A percentile compares a stretch with the other conserved stretches of the same genome.
phyloP scores from a whole-genome alignment of 2,329 filamentous ascomycete species.

The Aquanectria penicillioides region DNA sequence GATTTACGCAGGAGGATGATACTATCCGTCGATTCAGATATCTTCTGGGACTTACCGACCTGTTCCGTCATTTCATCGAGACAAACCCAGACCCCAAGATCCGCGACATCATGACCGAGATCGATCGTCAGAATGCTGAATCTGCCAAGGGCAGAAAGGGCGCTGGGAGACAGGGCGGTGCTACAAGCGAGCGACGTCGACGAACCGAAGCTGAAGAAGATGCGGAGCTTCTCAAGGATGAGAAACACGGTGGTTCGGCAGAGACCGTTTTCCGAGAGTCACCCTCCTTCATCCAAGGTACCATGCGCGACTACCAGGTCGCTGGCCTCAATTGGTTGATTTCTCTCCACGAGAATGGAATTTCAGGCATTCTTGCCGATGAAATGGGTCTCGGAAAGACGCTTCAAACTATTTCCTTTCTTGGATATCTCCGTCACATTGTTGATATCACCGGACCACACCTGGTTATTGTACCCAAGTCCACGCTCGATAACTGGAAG shows the following conservation, averaged over 20 bases:
- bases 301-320: constrained; percentile 97
- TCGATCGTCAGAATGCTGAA: constrained; percentile 91
- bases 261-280: constrained; percentile 95
- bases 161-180: constrained; percentile 83
- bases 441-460: constrained; percentile 91
- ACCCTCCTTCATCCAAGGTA: constrained; percentile 85
- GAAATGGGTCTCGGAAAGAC: constrained; percentile 99
- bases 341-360: constrained; percentile 97
- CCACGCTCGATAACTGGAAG: constrained; percentile 98
- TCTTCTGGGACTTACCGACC: constrained; percentile 90
- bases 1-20: constrained; percentile 79
- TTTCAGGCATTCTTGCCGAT: constrained; percentile 96
- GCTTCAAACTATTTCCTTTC: constrained; percentile 94
- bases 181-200: constrained; percentile 79
- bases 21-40: constrained; percentile 95
- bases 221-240: constrained; percentile 85
- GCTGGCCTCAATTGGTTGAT: constrained; percentile 97
- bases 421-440: constrained; percentile 93
- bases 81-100: constrained; percentile 96
- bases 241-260: constrained; percentile 85
- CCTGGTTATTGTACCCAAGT: constrained; percentile 92
- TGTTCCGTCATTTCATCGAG: constrained; percentile 99
- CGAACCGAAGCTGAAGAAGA: constrained; percentile 98
- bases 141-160: constrained; percentile 77
- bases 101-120: constrained; percentile 91